Conservation (phyloP, 805 yeast genomes). For the Yamadazyma akitaensis region DNA sequence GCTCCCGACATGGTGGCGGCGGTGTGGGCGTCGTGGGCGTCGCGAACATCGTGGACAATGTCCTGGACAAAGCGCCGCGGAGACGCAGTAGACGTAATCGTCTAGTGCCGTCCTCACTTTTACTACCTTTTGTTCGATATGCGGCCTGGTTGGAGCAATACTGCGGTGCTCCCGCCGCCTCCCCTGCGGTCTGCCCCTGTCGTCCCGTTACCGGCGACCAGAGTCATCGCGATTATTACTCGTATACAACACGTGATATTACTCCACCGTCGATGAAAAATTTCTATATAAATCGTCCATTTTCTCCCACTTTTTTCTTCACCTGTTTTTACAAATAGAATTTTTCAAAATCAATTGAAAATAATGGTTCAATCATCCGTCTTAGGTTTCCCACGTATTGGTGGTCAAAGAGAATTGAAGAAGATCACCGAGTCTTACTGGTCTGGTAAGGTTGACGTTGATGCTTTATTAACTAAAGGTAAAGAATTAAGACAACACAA, state of each 20-base stretch:
- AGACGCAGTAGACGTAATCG: too few species aligned
- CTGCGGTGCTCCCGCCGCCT: neutral
- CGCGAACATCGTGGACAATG: neutral
- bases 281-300: constrained; percentile 1
- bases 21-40: too few species aligned
- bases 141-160: neutral
- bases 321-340: constrained; percentile 1
- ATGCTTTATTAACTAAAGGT: constrained; percentile 87
- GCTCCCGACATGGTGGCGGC: too few species aligned
- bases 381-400: constrained; percentile 99
- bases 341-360: constrained; percentile 15
- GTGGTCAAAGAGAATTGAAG: constrained; percentile 98
- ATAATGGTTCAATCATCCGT: constrained; percentile 93
- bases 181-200: neutral
- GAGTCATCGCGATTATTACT: neutral
- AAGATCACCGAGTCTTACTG: constrained; percentile 99
- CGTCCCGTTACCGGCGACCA: constrained; percentile 1
- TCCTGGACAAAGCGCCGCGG: neutral
- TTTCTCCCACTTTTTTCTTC: constrained; percentile 5
- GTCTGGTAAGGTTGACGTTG: constrained; percentile 87
- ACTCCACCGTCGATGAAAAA: constrained; percentile 2
- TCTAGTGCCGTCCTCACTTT: neutral
- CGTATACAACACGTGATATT: constrained; percentile 10
- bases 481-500: constrained; percentile 91
- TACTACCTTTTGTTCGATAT: too few species aligned